These are phyloP conservation scores for Entomortierella chlamydospora DNA, from an alignment of 192 early-diverging fungal genomes.

Conservation along the genomic window DNA sequence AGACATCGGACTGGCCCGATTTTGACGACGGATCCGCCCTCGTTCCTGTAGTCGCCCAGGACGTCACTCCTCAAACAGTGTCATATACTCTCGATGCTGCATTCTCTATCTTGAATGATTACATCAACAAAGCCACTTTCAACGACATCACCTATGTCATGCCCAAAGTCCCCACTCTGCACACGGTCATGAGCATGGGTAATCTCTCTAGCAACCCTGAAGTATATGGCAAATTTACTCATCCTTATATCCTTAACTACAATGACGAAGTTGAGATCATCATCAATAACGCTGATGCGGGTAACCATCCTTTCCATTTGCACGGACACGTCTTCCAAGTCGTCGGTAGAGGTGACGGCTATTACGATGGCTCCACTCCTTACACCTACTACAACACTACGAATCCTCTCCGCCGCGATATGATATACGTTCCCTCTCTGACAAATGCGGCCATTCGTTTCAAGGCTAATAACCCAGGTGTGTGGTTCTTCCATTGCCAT, in stretches of 20 bases:
- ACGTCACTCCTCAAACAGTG: conserved; percentile 58
- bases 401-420: conserved; percentile 48
- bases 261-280: conserved; percentile 50
- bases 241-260: conserved; percentile 69
- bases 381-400: conserved; percentile 7
- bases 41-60: conserved; percentile 57
- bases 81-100: conserved; percentile 64
- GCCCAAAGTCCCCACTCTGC: conserved; percentile 73
- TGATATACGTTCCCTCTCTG: conserved; percentile 6
- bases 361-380: conserved; percentile 1
- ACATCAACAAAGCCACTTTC: conserved; percentile 83
- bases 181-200: conserved; percentile 70
- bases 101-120: conserved; percentile 74
- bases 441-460: conserved; percentile 25
- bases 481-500: conserved; percentile 58
- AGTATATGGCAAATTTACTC: conserved; percentile 73
- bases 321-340: conserved; percentile 56
- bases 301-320: conserved; percentile 47
- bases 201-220: conserved; percentile 56
- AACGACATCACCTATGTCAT: conserved; percentile 76
- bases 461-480: conserved; percentile 47
- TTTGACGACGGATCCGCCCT: conserved; percentile 66
- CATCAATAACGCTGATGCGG: conserved; percentile 11
- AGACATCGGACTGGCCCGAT: conserved; percentile 53
- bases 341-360: conserved; percentile 24